Conservation (phyloP, 2,329 filamentous ascomycete genomes). For the Stagonosporopsis rhizophila region DNA sequence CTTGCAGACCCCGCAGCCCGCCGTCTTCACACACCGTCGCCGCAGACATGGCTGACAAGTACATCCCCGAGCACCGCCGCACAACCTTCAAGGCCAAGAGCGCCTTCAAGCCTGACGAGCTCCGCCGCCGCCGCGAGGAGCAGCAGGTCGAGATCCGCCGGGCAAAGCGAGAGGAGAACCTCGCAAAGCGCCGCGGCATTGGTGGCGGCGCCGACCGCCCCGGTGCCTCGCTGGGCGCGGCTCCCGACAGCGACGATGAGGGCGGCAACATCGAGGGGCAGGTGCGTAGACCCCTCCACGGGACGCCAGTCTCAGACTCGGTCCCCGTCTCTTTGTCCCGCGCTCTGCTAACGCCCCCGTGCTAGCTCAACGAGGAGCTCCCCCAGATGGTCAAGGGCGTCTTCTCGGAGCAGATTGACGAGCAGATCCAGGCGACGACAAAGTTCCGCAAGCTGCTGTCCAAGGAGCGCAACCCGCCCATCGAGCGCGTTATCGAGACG, state of each 20-base stretch:
- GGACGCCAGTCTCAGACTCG: too few species aligned
- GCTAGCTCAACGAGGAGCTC: constrained; percentile 92
- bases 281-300: constrained; percentile 67
- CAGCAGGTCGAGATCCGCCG: constrained; percentile 99
- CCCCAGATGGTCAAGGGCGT: constrained; percentile 98
- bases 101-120: constrained; percentile 98
- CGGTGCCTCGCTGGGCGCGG: constrained; percentile 83
- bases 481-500: constrained; percentile 99
- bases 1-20: constrained; percentile 21
- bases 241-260: constrained; percentile 97
- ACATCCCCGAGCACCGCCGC: constrained; percentile 98
- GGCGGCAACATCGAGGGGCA: constrained; percentile 93
- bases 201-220: constrained; percentile 72
- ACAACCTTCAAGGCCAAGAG: constrained; percentile 99
- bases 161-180: constrained; percentile 97
- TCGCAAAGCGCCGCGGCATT: constrained; percentile 97
- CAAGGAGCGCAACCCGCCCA: constrained; percentile 98
- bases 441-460: constrained; percentile 98
- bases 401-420: constrained; percentile 98
- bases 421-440: constrained; percentile 95
- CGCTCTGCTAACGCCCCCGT: constrained; percentile 25
- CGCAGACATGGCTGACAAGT: constrained; percentile 90
- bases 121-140: constrained; percentile 96
- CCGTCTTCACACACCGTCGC: constrained; percentile 28
- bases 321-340: constrained; percentile 16